Conservation (phyloP, 352 stramenopile species). For the Peronospora destructor region DNA sequence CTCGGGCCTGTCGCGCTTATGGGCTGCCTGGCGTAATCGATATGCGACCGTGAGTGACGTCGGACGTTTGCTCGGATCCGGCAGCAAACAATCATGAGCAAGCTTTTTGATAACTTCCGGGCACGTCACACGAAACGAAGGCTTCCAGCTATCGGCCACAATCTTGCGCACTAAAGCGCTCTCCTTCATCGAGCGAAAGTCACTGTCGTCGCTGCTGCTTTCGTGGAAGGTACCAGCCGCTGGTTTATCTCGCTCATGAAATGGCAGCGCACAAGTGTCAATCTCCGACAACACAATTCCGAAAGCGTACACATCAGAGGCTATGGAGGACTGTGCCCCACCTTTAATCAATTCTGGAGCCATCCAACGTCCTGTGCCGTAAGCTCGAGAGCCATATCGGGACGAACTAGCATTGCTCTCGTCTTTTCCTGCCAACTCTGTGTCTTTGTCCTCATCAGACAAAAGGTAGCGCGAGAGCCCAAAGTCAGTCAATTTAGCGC, state of each 20-base stretch:
- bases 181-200: conserved; percentile 24
- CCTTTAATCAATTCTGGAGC: conserved; percentile 78
- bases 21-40: conserved; percentile 39
- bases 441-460: conserved; percentile 6
- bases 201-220: conserved; percentile 20
- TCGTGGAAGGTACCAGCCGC: conserved; percentile 6
- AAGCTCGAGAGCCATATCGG: conserved; percentile 12
- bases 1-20: conserved; percentile 23
- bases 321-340: conserved; percentile 57
- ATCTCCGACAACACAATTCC: conserved; percentile 78
- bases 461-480: conserved; percentile 32
- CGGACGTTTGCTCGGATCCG: conserved; percentile 30
- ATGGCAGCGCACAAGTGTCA: conserved; percentile 62
- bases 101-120: conserved; percentile 38
- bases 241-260: conserved; percentile 30
- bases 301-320: conserved; percentile 85
- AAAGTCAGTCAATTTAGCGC: conserved; percentile 40
- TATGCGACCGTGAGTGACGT: conserved; percentile 42
- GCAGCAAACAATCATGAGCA: conserved; percentile 38
- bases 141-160: conserved; percentile 40
- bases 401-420: conserved; percentile 1
- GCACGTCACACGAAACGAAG: conserved; percentile 40
- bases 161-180: conserved; percentile 46
- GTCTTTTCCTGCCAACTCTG: neutral
- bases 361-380: conserved; percentile 73